Evolutionary conservation across 805 yeast species (phyloP), one percentile per base, ranked within the genome.

Genomic region (Saccharomyces mikatae): DNA sequence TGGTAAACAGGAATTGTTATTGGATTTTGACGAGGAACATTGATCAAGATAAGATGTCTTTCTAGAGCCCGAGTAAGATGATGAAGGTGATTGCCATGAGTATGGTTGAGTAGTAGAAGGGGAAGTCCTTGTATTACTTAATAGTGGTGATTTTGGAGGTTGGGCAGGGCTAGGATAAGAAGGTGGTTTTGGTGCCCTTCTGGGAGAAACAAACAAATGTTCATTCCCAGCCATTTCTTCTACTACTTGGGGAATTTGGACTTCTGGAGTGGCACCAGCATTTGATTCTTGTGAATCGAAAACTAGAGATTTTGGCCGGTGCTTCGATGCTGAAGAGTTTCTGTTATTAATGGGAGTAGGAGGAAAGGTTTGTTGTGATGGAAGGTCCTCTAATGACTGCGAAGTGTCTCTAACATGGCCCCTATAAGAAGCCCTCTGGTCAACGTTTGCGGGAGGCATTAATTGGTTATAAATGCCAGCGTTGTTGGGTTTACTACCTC

Each of bases 101-200:
- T 17, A 9, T 6, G 8, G 22, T 36, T 36, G 44, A 6, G 44
- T 17, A 2, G 44, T 11, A 17, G 44, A 36, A 5, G 44, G 55
- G 50, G 24, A 26, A n/a, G n/a, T 21, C 26, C 21, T 32, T 26
- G 47, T 11, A 5, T 47, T 48, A 24, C 48, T 49, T 9, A 58
- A 46, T 53, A 63, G 53, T 13, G 73, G 73, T 2, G 73, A 69
- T 54, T 60, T 60, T 6, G 68, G 68, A n/a, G 72, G 65, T 50
- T 71, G 73, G 2, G 73, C 72, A 4, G 79, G 79, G 32, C 76
- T 72, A 47, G 78, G 76, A 30, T 69, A 70, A 1, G 75, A 62
- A 2, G 90, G 90, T 0, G 89, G 89, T 52, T 77, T 78, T 1
- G 91, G 91, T 0, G 89, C 87, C 61, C 75, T 82, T 69, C 89